Conservation (phyloP, 192 early-diverging fungal species). For the Mortierella claussenii region DNA sequence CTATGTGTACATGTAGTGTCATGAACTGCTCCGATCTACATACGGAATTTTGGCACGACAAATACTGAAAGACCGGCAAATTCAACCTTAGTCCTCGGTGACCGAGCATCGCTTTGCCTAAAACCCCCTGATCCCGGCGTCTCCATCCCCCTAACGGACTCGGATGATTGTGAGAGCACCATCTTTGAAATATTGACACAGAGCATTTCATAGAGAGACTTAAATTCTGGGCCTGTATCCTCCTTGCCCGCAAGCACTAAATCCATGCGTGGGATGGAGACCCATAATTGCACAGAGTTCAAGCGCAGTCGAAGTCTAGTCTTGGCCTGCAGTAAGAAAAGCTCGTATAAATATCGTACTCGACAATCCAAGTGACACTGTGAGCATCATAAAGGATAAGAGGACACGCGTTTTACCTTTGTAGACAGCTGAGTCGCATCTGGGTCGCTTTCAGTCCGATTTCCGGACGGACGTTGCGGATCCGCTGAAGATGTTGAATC, state of each 20-base stretch:
- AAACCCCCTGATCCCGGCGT: neutral
- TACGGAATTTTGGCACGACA: constrained; percentile 40
- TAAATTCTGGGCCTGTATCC: constrained; percentile 42
- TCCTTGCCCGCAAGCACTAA: constrained; percentile 4
- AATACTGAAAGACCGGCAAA: constrained; percentile 33
- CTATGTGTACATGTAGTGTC: too few relatives aligned
- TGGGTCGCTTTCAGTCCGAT: constrained; percentile 51
- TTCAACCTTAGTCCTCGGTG: constrained; percentile 28
- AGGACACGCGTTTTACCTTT: too few relatives aligned
- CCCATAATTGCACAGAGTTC: constrained; percentile 44
- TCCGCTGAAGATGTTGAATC: neutral
- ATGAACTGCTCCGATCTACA: too few relatives aligned
- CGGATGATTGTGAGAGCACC: constrained; percentile 11
- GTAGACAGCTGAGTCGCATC: constrained; percentile 8
- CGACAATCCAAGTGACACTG: too few relatives aligned
- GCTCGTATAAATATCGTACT: too few relatives aligned
- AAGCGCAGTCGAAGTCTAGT: constrained; percentile 33
- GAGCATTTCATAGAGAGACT: constrained; percentile 34
- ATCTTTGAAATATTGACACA: constrained; percentile 39
- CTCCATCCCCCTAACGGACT: neutral
- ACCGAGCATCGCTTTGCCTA: neutral
- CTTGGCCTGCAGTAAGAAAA: constrained; percentile 9
- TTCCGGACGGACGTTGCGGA: constrained; percentile 11
- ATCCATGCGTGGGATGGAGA: constrained; percentile 44
- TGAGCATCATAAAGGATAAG: too few relatives aligned